Conservation (phyloP, 805 yeast genomes). For the Zygosaccharomyces gambellarensis region DNA sequence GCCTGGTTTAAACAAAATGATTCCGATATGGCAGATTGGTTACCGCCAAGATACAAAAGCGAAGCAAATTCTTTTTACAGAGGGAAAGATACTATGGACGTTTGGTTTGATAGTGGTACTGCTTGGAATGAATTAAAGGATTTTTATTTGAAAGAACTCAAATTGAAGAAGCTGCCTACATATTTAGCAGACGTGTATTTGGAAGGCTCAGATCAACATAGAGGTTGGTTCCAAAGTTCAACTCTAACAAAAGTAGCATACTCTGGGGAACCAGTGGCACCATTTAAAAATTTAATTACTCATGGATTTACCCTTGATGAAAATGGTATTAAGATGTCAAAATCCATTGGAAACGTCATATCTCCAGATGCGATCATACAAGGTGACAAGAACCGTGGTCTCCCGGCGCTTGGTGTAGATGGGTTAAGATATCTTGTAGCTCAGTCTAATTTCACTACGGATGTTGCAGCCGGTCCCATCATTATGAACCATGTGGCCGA, state of each 20-base stretch:
- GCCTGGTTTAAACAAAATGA: conserved; percentile 70
- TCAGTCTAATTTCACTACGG: conserved; percentile 78
- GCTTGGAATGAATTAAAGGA: conserved; percentile 58
- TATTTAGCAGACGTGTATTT: conserved; percentile 75
- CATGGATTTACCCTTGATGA: conserved; percentile 93
- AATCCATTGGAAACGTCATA: conserved; percentile 80
- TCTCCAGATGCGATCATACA: conserved; percentile 62
- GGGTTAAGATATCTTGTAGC: conserved; percentile 91
- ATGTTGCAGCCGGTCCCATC: conserved; percentile 68
- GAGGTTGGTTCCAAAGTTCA: conserved; percentile 99
- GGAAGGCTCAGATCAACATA: conserved; percentile 97
- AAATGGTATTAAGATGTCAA: conserved; percentile 87
- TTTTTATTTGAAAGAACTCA: conserved; percentile 36
- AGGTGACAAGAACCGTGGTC: conserved; percentile 46
- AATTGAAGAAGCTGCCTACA: conserved; percentile 35
- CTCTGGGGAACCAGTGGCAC: conserved; percentile 41
- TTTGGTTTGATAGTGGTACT: conserved; percentile 97
- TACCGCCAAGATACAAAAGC: conserved; percentile 50
- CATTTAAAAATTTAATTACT: conserved; percentile 72
- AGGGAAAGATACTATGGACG: conserved; percentile 94
- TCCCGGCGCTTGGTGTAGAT: conserved; percentile 77
- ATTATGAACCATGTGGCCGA: conserved; percentile 74
- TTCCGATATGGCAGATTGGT: conserved; percentile 48
- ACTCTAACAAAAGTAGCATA: conserved; percentile 68
- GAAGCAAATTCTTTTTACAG: conserved; percentile 47